Evolutionary conservation across 1,284 basidiomycete species (phyloP).

Genomic region (Pascua sp.): DNA sequence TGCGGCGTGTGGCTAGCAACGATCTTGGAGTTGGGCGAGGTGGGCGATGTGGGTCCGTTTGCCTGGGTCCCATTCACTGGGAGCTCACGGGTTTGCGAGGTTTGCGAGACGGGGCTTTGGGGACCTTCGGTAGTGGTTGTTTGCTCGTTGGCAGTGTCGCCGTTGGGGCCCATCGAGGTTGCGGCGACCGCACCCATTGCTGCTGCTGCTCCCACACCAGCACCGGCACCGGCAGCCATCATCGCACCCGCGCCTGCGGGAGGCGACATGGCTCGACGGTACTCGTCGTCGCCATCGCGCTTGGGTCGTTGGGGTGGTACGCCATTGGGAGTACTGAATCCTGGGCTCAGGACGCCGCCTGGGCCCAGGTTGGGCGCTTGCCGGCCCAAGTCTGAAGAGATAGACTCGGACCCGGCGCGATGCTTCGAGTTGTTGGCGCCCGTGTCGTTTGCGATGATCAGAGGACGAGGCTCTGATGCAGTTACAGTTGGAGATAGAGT

Average conservation of each 20-base stretch:
- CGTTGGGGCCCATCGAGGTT: constrained; percentile 20
- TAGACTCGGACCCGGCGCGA: constrained; percentile 19
- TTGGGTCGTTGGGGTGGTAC: constrained; percentile 60
- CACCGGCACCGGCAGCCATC: constrained; percentile 1
- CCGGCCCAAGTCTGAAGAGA: constrained; percentile 7
- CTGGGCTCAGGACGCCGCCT: constrained; percentile 59
- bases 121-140: background rate
- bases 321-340: constrained; percentile 26
- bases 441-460: constrained; percentile 22
- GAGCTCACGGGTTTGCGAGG: too few species aligned
- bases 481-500: constrained; percentile 28
- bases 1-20: constrained; percentile 19
- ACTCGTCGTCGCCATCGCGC: constrained; percentile 63
- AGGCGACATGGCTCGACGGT: constrained; percentile 46
- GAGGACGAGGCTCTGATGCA: constrained; percentile 14
- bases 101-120: background rate
- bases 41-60: background rate
- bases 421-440: constrained; percentile 2
- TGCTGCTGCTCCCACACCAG: background rate
- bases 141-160: background rate
- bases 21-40: background rate
- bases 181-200: constrained; percentile 5
- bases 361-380: constrained; percentile 58
- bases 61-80: too few species aligned
- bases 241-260: background rate